A percentile compares a stretch with the other conserved stretches of the same genome.
Evolutionary conservation across 192 early-diverging fungal species (phyloP).

Genomic region (Rhizophagus clarus): DNA sequence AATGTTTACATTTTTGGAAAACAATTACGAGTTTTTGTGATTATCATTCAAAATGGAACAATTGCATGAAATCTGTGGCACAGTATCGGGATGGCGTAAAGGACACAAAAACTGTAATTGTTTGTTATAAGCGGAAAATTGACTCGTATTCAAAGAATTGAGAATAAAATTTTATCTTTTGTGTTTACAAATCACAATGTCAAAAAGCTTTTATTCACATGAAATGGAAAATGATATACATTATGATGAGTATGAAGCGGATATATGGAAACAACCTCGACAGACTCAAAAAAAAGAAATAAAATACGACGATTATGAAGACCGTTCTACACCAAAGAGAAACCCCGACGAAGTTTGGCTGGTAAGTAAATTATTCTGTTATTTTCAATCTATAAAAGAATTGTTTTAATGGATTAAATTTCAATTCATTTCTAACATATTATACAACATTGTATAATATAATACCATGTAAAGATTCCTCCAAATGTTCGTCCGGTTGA

Average conservation of each 20-base stretch:
- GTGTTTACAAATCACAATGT: too few species aligned
- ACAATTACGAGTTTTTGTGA: too few species aligned
- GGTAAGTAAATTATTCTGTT: conserved; percentile 1
- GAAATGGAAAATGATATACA: neutral
- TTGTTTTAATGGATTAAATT: neutral
- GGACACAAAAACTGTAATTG: neutral
- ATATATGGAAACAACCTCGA: neutral
- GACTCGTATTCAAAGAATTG: too few species aligned
- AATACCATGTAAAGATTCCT: conserved; percentile 15
- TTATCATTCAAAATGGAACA: too few species aligned
- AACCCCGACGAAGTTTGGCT: conserved; percentile 44
- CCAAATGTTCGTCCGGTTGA: neutral
- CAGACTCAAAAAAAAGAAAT: neutral
- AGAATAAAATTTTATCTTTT: too few species aligned
- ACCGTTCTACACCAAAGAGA: neutral
- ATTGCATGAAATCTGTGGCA: too few species aligned
- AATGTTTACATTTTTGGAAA: too few species aligned
- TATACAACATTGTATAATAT: too few species aligned
- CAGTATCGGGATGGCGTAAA: neutral
- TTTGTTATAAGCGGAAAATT: neutral
- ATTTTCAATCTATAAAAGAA: neutral
- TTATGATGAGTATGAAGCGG: conserved; percentile 7
- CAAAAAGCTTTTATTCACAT: too few species aligned
- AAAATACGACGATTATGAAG: too few species aligned
- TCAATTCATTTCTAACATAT: neutral